Evolutionary conservation across 805 yeast genomes (phyloP).

Genomic region (Saccharomycopsis malanga): DNA sequence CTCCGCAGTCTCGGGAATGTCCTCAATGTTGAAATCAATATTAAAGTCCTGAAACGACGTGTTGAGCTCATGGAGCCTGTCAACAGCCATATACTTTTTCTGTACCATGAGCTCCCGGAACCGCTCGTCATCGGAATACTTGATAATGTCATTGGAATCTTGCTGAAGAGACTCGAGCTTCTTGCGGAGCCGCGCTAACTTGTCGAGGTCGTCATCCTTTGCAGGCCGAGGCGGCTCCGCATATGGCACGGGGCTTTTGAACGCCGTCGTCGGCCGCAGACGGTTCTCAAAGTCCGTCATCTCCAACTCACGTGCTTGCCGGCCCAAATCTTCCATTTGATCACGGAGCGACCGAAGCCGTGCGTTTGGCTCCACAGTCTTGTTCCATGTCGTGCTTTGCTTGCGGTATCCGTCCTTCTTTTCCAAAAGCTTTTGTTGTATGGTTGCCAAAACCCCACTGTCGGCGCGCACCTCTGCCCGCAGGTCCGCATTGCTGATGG

Average conservation of each 20-base stretch:
- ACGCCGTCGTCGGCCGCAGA: conserved; percentile 1
- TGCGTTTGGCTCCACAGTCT: conserved; percentile 66
- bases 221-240: conserved; percentile 35
- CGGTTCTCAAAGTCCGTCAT: conserved; percentile 69
- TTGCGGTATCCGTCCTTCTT: conserved; percentile 34
- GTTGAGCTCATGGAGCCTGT: conserved; percentile 65
- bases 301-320: conserved; percentile 80
- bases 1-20: conserved; percentile 22
- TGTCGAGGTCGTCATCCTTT: conserved; percentile 46
- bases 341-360: conserved; percentile 68
- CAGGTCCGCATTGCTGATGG: conserved; percentile 40
- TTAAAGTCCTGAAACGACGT: conserved; percentile 57
- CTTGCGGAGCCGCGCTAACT: conserved; percentile 47
- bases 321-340: conserved; percentile 78
- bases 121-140: conserved; percentile 41
- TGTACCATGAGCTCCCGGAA: conserved; percentile 50
- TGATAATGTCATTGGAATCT: conserved; percentile 72
- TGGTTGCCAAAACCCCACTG: conserved; percentile 25
- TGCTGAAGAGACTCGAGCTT: conserved; percentile 56
- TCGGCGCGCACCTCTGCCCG: conserved; percentile 27
- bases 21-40: conserved; percentile 38
- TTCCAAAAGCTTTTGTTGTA: conserved; percentile 29
- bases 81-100: conserved; percentile 59
- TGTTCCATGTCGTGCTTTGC: conserved; percentile 32
- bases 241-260: conserved; percentile 7